Base-by-base conservation (phyloP, 306 rosid species). In the Fagus crenata region DNA sequence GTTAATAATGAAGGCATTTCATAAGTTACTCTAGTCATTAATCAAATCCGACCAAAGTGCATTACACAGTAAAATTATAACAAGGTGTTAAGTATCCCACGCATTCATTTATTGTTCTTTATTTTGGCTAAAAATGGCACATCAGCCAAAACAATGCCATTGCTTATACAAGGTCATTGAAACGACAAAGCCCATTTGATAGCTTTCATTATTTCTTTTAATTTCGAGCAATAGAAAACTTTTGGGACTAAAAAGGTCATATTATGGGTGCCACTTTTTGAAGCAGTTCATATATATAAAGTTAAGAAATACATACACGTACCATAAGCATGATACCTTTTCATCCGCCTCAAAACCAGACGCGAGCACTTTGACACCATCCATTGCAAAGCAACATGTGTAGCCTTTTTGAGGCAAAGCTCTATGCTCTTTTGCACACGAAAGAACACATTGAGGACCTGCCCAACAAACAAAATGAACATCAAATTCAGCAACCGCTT, bases 301-400 rank as follows among this genome's bases (percentile, higher is more conserved):
- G 74, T 60, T 15, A 7, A 65, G n/a, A 77, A 6, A 75, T 28
- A 37, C 72, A 61, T 11, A 49, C 75, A 53, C 56, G 85, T 64
- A 76, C 63, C 72, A 74, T 39, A 78, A 75, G 72, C 65, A 76
- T 11, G 51, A 54, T 83, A 90, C 97, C 97, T 88, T 95, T 85
- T 95, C 98, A 6, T 88, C 91, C 4, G 14, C 80, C 65, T 87
- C 91, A 75, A 95, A 95, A 77, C 98, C 98, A 43, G 98, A 95
- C 37, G 96, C 96, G 64, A 95, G 95, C 33, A 95, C 84, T 84
- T 89, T 95, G 76, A 92, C 93, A 80, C 96, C 96, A 65, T 90
- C 97, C 97, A 95, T 85, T 35, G 97, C 91, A 79, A 92, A 90
- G 91, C 97, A 95, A 82, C 98, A 95, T 78, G 96, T 87, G 84